A percentile compares a stretch with the other conserved stretches of the same genome.
phyloP scores from a whole-genome alignment of 169 alveolate species.

The Plasmodium adleri region DNA sequence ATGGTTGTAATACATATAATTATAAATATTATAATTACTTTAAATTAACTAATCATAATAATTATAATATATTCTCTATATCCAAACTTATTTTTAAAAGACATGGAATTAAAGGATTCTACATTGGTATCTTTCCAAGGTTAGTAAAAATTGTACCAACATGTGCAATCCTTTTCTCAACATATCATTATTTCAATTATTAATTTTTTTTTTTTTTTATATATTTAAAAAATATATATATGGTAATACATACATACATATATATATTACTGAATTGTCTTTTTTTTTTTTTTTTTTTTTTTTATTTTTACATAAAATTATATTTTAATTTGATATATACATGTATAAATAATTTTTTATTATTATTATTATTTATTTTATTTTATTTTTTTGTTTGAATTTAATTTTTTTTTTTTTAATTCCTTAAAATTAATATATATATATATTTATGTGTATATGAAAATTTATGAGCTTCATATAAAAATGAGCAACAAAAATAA shows the following conservation, averaged over 20 bases:
- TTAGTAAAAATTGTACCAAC: slow-evolving; percentile 79
- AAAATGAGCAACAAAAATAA: not conserved
- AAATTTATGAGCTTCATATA: not conserved
- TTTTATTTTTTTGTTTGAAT: not conserved
- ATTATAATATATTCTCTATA: slow-evolving; percentile 64
- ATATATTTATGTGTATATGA: not conserved
- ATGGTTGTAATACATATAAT: slow-evolving; percentile 66
- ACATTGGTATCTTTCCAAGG: slow-evolving; percentile 77
- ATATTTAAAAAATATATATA: no score
- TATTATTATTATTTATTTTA: not conserved
- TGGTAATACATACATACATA: not conserved
- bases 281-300: not conserved
- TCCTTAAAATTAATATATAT: not conserved
- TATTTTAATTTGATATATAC: not conserved
- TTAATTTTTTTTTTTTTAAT: not conserved
- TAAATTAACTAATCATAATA: slow-evolving; percentile 55
- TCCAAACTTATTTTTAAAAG: slow-evolving; percentile 61
- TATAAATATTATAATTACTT: slow-evolving; percentile 68
- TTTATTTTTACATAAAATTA: slow-evolving; percentile 6
- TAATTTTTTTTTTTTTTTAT: slow-evolving; percentile 1
- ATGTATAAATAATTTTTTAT: not conserved
- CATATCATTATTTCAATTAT: slow-evolving; percentile 67
- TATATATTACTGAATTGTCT: not conserved
- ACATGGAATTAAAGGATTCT: slow-evolving; percentile 67
- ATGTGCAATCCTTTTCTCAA: slow-evolving; percentile 78